These are phyloP conservation scores for Phaeoacremonium minimum DNA, from an alignment of 2,329 filamentous ascomycete genomes.

Conservation along the genomic window DNA sequence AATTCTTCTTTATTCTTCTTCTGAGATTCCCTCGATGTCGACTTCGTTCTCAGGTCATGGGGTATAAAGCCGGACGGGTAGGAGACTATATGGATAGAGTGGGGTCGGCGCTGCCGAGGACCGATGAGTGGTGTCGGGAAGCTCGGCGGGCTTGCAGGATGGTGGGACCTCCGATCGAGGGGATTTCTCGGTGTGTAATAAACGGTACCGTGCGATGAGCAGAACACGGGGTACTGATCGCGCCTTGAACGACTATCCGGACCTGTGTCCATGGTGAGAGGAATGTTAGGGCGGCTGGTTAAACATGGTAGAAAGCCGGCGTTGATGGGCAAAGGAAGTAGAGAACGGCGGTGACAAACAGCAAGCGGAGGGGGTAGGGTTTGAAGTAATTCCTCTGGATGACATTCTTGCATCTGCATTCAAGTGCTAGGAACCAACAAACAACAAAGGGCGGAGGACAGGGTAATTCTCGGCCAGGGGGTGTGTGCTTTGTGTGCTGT, in stretches of 20 bases:
- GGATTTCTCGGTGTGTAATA: slow-evolving; percentile 11
- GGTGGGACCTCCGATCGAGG: slow-evolving; percentile 15
- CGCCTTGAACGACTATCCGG: background rate
- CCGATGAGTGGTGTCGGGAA: slow-evolving; percentile 39
- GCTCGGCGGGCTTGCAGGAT: slow-evolving; percentile 11
- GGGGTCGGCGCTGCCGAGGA: slow-evolving; percentile 45
- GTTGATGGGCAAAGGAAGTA: too few relatives aligned
- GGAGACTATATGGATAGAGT: slow-evolving; percentile 51
- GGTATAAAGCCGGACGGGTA: slow-evolving; percentile 37
- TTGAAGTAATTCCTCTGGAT: too few relatives aligned
- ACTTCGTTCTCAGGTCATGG: slow-evolving; percentile 28
- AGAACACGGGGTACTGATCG: slow-evolving; percentile 7
- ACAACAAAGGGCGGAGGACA: too few relatives aligned
- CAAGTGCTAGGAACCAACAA: too few relatives aligned
- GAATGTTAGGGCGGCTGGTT: background rate
- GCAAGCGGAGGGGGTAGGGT: too few relatives aligned
- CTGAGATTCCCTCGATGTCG: slow-evolving; percentile 35
- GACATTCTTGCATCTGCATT: too few relatives aligned
- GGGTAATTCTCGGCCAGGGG: too few relatives aligned
- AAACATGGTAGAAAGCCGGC: background rate
- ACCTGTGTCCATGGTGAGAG: background rate
- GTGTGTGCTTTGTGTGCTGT: too few relatives aligned
- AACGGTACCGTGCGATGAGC: slow-evolving; percentile 11
- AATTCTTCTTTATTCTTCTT: slow-evolving; percentile 35
- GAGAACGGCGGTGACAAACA: too few relatives aligned